Conservation (phyloP, 2,329 filamentous ascomycete genomes). For the Rutstroemia sp. region DNA sequence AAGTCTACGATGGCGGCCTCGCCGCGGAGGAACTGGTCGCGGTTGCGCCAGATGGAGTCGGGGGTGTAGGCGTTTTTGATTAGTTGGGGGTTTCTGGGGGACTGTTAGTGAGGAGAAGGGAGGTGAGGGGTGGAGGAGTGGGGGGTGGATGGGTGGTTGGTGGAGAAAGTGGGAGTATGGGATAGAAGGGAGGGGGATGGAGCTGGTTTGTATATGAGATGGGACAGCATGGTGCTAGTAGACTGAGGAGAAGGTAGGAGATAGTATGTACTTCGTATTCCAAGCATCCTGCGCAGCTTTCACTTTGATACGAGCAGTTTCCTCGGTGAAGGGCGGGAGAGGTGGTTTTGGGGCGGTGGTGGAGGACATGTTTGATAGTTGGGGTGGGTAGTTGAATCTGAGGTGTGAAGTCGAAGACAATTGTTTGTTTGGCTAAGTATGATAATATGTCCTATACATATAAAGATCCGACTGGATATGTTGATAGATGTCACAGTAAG, state of each 20-base stretch:
- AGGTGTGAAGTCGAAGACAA: background rate
- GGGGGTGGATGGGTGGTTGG: background rate
- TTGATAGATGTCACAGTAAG: no score
- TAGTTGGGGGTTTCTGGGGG: conserved; percentile 50
- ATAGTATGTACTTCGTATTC: conserved; percentile 59
- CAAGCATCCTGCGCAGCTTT: conserved; percentile 78
- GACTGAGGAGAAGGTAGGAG: no score
- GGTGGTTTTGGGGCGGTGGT: conserved; percentile 32
- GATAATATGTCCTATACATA: no score
- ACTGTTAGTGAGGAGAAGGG: background rate
- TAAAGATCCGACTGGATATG: no score
- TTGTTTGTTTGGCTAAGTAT: no score
- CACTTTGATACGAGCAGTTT: conserved; percentile 67
- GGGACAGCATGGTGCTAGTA: no score
- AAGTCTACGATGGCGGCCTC: conserved; percentile 61
- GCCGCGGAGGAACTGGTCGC: conserved; percentile 61
- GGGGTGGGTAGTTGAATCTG: background rate
- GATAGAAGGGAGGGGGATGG: no score
- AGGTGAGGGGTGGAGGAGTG: background rate
- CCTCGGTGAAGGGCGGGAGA: conserved; percentile 66
- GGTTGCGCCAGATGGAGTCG: conserved; percentile 75
- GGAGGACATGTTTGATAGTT: background rate
- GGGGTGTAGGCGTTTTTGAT: conserved; percentile 69
- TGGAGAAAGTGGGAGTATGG: no score
- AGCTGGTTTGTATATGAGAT: no score